These are phyloP conservation scores for Chrysanthemum lavandulifolium DNA, from an alignment of 129 eudicot species.

Conservation along the genomic window DNA sequence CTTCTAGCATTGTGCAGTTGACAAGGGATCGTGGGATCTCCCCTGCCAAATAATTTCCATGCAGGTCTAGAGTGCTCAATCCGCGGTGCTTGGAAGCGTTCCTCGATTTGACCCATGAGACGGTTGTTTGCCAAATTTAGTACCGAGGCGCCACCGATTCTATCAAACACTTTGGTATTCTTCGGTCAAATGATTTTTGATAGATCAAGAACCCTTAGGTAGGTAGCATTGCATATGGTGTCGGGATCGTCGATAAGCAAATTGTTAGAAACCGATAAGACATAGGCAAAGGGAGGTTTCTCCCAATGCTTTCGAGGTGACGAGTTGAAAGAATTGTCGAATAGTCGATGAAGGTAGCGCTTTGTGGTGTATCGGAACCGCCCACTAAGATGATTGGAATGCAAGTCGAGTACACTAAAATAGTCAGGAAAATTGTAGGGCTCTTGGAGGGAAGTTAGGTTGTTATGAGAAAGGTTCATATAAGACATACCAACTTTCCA, in stretches of 20 bases:
- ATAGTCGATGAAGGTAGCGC: constrained; percentile 26
- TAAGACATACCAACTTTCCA: too few species aligned
- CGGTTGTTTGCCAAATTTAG: constrained; percentile 24
- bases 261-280: too few species aligned
- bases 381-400: too few species aligned
- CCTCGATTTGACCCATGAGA: too few species aligned
- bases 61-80: constrained; percentile 1
- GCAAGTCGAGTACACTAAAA: too few species aligned
- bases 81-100: neutral
- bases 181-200: constrained; percentile 27
- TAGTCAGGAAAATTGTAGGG: too few species aligned
- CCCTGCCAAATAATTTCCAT: constrained; percentile 20
- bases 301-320: constrained; percentile 9
- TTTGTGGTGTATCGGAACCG: too few species aligned
- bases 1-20: constrained; percentile 21
- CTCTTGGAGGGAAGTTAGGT: too few species aligned
- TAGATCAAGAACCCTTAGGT: constrained; percentile 28
- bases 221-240: constrained; percentile 28
- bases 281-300: too few species aligned
- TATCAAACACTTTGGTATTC: constrained; percentile 34
- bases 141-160: constrained; percentile 7
- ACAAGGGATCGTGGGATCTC: constrained; percentile 24
- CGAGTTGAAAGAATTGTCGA: constrained; percentile 36
- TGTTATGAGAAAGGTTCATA: too few species aligned
- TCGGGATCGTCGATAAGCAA: too few species aligned